Base-by-base conservation (phyloP, 73 alveolate species). In the Tetrahymena thermophila region DNA sequence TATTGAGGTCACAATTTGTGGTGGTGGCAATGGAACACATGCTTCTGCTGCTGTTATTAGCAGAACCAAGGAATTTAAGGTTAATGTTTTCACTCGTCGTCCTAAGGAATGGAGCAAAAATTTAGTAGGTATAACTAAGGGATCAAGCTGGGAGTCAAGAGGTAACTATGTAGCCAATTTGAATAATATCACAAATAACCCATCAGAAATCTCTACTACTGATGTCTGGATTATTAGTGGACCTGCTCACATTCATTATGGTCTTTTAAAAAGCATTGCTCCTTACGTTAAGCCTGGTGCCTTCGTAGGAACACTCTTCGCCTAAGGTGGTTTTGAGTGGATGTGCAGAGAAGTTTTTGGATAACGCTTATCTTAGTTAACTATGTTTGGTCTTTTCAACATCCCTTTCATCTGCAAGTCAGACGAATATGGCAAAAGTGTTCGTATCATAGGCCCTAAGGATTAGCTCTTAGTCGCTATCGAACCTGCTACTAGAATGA, bases 341-440 rank as follows among this genome's bases (percentile, higher is more conserved):
- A 96, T 96, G 96, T 96, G 97, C 85, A 84, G 96, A 50, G 94
- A 95, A 93, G 97, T 94, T 85, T 94, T 97, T 83, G 99, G 98
- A 21, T 96, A 96, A 34, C 96, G 97, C 35, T 35, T 97, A 23
- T 94, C 85, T 56, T 93, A 97, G 42, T 40, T 97, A 38, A 96
- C 97, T 21, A 84, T 96, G 56, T 97, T 97, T 93, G 96, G 97
- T 31, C 97, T 97, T n/a, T 96, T 96, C 55, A 94, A 95, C 83
- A 98, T 97, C 10, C 99, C 99, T 6, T 97, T 96, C 97, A 95
- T 97, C 50, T 97, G 99, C 97, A 97, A 97, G 94, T 95, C 96
- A 17, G 93, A 84, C n/a, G 96, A 96, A 38, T 97, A 97, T 94
- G 99, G 99, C 34, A 96, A 97, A 85, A 93, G 95, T 71, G 98